phyloP scores from a whole-genome alignment of 495 filamentous ascomycete species.

The Neurospora cerealis region DNA sequence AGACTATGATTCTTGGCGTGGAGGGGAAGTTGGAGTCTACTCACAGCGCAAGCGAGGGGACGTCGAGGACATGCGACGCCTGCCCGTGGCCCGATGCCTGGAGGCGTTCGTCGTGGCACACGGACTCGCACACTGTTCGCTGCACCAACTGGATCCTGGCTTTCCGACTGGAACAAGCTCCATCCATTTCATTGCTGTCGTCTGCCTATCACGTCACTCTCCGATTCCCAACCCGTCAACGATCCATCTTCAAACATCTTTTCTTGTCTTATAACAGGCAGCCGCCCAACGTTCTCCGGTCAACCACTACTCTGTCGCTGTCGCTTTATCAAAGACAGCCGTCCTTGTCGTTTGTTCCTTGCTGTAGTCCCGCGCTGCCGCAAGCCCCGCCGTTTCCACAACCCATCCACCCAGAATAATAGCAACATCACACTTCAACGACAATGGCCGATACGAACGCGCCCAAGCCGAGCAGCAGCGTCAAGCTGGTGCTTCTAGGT shows the following conservation, averaged over 20 bases:
- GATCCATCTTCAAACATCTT: neutral
- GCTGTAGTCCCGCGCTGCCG: neutral
- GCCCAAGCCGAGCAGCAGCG: constrained; percentile 95
- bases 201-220: constrained; percentile 26
- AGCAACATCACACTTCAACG: neutral
- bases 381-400: neutral
- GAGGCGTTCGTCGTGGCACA: constrained; percentile 7
- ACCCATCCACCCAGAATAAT: neutral
- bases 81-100: neutral
- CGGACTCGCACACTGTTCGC: neutral
- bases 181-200: neutral
- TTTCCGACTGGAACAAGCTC: neutral
- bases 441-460: constrained; percentile 47
- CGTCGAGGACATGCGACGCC: constrained; percentile 5
- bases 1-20: neutral
- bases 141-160: constrained; percentile 9
- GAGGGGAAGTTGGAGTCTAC: constrained; percentile 1
- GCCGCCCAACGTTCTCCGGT: neutral
- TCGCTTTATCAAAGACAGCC: neutral
- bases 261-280: neutral
- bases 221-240: neutral
- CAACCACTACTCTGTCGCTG: neutral
- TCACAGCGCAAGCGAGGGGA: neutral
- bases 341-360: neutral
- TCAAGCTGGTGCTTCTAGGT: constrained; percentile 94